phyloP scores from a whole-genome alignment of 2,329 filamentous ascomycete genomes.

The Pseudogymnoascus sp. region DNA sequence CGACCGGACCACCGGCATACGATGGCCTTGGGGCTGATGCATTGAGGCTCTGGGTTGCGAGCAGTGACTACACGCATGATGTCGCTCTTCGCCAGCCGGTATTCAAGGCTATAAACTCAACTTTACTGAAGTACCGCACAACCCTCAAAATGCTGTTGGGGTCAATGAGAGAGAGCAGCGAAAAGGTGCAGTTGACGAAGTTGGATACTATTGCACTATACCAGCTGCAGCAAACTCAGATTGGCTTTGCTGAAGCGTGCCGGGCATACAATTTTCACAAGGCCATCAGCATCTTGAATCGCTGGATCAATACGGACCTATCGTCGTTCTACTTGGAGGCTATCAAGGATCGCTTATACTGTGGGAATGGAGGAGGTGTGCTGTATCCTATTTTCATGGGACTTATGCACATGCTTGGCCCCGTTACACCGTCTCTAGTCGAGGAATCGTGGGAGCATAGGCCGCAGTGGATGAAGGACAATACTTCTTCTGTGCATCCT shows the following conservation, averaged over 20 bases:
- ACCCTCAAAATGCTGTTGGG: slow-evolving; percentile 89
- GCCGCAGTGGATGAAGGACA: slow-evolving; percentile 52
- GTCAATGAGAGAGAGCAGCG: slow-evolving; percentile 43
- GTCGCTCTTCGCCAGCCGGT: slow-evolving; percentile 73
- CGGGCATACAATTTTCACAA: slow-evolving; percentile 74
- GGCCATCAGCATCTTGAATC: slow-evolving; percentile 63
- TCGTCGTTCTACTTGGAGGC: slow-evolving; percentile 93
- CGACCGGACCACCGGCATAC: slow-evolving; percentile 36
- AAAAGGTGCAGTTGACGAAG: slow-evolving; percentile 44
- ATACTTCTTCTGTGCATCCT: slow-evolving; percentile 32
- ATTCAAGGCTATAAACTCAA: slow-evolving; percentile 65
- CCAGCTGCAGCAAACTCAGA: slow-evolving; percentile 60
- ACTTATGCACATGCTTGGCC: slow-evolving; percentile 69
- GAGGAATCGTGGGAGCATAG: slow-evolving; percentile 81
- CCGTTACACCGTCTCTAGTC: slow-evolving; percentile 73
- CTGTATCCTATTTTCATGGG: slow-evolving; percentile 61
- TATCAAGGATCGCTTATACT: slow-evolving; percentile 87
- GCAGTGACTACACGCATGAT: slow-evolving; percentile 84
- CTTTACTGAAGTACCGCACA: slow-evolving; percentile 77
- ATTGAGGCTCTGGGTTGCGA: slow-evolving; percentile 82
- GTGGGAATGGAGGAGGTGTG: slow-evolving; percentile 59
- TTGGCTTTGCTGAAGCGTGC: slow-evolving; percentile 56
- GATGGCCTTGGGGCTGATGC: slow-evolving; percentile 79
- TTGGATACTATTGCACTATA: slow-evolving; percentile 69
- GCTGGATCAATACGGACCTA: slow-evolving; percentile 73